Conservation (phyloP, 768 basidiomycete species). For the Inosperma sp. region DNA sequence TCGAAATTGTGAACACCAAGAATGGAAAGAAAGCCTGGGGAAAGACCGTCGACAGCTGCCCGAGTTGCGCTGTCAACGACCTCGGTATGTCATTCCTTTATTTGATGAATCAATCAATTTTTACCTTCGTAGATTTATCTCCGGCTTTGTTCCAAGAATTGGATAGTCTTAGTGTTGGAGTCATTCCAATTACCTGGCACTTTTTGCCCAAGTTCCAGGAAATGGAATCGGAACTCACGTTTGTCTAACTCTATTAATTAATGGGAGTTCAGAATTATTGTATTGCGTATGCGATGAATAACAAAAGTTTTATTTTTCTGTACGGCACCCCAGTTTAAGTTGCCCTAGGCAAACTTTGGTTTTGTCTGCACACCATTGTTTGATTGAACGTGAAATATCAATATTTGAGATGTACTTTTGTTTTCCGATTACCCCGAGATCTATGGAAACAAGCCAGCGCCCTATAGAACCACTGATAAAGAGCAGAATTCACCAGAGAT, state of each 20-base stretch:
- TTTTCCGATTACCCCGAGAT: too few relatives aligned
- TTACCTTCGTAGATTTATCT: neutral
- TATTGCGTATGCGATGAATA: too few relatives aligned
- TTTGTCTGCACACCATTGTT: too few relatives aligned
- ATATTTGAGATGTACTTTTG: too few relatives aligned
- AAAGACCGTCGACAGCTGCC: slow-evolving; percentile 5
- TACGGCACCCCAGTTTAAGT: too few relatives aligned
- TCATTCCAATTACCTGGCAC: slow-evolving; percentile 1
- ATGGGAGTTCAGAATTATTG: too few relatives aligned
- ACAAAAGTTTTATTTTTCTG: too few relatives aligned
- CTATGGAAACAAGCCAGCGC: too few relatives aligned
- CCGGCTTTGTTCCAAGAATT: slow-evolving; percentile 3
- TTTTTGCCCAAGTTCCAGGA: neutral
- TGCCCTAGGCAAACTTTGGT: too few relatives aligned
- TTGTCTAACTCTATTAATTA: neutral
- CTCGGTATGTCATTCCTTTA: neutral
- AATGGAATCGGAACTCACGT: neutral
- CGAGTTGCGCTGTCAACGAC: neutral
- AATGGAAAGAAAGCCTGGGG: neutral
- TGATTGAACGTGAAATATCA: too few relatives aligned
- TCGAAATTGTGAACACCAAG: slow-evolving; percentile 2
- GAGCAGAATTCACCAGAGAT: too few relatives aligned
- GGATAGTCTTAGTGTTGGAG: neutral
- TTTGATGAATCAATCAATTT: neutral
- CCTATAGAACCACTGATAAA: too few relatives aligned